Base-by-base conservation (phyloP, 2,329 filamentous ascomycete genomes). In the Neodidymelliopsis sp. region DNA sequence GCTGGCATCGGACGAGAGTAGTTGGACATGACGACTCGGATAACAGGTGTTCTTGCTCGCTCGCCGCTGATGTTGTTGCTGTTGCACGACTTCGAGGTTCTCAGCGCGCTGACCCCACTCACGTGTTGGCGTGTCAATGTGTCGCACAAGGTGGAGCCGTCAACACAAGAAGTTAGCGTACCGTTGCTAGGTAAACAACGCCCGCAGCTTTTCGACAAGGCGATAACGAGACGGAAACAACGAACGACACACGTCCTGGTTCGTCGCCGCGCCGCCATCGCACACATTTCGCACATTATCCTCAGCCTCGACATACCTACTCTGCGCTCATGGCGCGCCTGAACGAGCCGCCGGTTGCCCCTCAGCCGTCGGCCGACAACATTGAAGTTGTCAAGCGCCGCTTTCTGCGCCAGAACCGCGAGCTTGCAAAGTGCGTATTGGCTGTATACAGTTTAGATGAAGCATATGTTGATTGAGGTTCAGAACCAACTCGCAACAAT, bases 351-450 rank as follows among this genome's bases (percentile, higher is more conserved):
- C 81, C 84, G 56, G 57, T 66, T 55, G 66, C 61, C 46, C 60
- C 66, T 36, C 60, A 62, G 57, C 62, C 60, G 40, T 82, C 87
- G 66, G 80, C 79, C 69, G 88, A 91, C 75, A 86, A 79, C 68
- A 74, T 90, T 60, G 89, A 92, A 70, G 60, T 56, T 47, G 54
- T 93, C 51, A 89, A 90, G 70, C 84, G 87, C 65, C 86, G 88
- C 69, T 90, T 92, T 67, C 78, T 92, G 63, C 84, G 90, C 44
- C 90, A 94, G 70, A 95, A 95, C 70, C 84, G 89, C 73, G 90
- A 94, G 65, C 87, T 94, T 56, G 89, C 89, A 49, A 80, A 79
- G 74, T 77, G 69, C 13, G 12, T 33, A 10, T 22, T 24, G 16
- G 4, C 27, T 8, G 12, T 15, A 23, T 20, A 25, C 9, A 9